phyloP scores from a whole-genome alignment of 2,329 filamentous ascomycete species.

The Fusarium sublunatum region DNA sequence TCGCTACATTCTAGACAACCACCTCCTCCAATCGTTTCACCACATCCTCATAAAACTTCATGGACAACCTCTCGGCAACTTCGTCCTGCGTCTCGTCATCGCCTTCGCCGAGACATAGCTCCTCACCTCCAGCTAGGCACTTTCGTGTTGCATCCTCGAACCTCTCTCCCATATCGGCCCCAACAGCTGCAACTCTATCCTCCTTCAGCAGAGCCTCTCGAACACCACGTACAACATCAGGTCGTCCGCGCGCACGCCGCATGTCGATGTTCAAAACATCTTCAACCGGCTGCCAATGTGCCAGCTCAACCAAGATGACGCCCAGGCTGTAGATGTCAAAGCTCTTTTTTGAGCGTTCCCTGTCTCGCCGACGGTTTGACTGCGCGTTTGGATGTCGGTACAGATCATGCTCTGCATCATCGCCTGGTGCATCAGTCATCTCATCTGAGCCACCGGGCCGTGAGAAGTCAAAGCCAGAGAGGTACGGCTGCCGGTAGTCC shows the following conservation, averaged over 20 bases:
- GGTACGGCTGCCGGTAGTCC: slow-evolving; percentile 55
- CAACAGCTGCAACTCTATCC: slow-evolving; percentile 49
- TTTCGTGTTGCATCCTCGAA: slow-evolving; percentile 53
- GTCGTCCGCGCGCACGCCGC: slow-evolving; percentile 49
- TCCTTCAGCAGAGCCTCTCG: slow-evolving; percentile 49
- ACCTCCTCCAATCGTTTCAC: slow-evolving; percentile 56
- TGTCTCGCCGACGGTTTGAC: slow-evolving; percentile 48
- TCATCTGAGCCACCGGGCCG: slow-evolving; percentile 62
- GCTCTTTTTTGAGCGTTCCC: slow-evolving; percentile 58
- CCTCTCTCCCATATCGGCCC: slow-evolving; percentile 54
- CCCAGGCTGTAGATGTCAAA: slow-evolving; percentile 66
- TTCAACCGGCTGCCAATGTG: slow-evolving; percentile 63
- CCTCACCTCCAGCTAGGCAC: slow-evolving; percentile 53
- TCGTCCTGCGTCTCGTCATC: slow-evolving; percentile 57
- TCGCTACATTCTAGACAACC: slow-evolving; percentile 44
- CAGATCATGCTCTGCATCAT: slow-evolving; percentile 59
- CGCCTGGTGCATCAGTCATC: slow-evolving; percentile 60
- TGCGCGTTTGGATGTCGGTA: slow-evolving; percentile 63
- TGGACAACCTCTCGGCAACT: slow-evolving; percentile 55
- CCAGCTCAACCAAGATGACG: slow-evolving; percentile 64
- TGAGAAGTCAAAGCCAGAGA: slow-evolving; percentile 67
- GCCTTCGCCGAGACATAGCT: slow-evolving; percentile 51
- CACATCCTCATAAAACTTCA: slow-evolving; percentile 57
- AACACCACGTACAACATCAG: slow-evolving; percentile 53
- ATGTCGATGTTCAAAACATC: slow-evolving; percentile 55